Evolutionary conservation across 2,329 filamentous ascomycete genomes (phyloP).

Genomic region (Dactylellina parvicollis): DNA sequence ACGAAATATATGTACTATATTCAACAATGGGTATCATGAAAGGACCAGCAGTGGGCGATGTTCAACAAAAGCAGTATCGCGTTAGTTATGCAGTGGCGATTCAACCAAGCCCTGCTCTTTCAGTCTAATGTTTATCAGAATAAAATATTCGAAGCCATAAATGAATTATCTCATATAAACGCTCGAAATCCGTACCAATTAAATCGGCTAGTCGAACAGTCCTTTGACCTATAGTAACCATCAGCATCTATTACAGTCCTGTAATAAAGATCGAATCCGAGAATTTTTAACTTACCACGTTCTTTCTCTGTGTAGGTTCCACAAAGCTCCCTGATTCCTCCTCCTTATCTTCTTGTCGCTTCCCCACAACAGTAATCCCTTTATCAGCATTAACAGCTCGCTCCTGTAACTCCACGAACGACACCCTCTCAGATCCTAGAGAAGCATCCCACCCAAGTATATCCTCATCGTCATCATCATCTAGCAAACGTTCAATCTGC

Average conservation of each 20-base stretch:
- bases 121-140: neutral
- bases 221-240: slow-evolving; percentile 32
- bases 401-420: slow-evolving; percentile 45
- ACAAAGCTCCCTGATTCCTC: slow-evolving; percentile 44
- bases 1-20: slow-evolving; percentile 28
- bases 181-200: neutral
- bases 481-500: slow-evolving; percentile 32
- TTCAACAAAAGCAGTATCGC: slow-evolving; percentile 31
- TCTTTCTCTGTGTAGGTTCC: slow-evolving; percentile 35
- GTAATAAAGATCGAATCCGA: neutral
- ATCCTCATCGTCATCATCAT: slow-evolving; percentile 48
- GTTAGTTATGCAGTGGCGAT: slow-evolving; percentile 7
- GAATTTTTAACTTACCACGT: slow-evolving; percentile 34
- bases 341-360: slow-evolving; percentile 1
- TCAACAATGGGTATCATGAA: slow-evolving; percentile 25
- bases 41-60: neutral
- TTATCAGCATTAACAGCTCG: slow-evolving; percentile 40
- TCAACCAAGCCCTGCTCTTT: slow-evolving; percentile 22
- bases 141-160: neutral
- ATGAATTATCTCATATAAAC: neutral
- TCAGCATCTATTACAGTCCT: slow-evolving; percentile 1
- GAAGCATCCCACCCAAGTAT: slow-evolving; percentile 52
- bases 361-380: neutral
- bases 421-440: slow-evolving; percentile 35
- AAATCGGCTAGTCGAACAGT: slow-evolving; percentile 39